These are phyloP conservation scores for Pisolithus albus DNA, from an alignment of 768 basidiomycete genomes.

Conservation along the genomic window DNA sequence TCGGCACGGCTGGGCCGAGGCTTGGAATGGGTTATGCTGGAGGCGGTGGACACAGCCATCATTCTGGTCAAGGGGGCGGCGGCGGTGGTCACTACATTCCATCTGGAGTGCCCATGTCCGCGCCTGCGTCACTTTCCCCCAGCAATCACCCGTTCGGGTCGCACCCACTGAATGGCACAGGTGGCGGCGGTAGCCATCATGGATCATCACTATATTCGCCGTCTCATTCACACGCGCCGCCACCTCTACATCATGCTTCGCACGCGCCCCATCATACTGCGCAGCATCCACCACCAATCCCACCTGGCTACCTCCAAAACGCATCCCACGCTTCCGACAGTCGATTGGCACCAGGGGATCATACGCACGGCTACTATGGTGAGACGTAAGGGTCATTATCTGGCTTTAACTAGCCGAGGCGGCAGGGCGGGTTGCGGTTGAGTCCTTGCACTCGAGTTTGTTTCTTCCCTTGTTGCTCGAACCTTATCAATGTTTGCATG, in stretches of 20 bases:
- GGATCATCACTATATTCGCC: slow-evolving; percentile 20
- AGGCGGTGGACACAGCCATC: slow-evolving; percentile 31
- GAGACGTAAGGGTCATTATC: slow-evolving; percentile 15
- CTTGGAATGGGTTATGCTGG: slow-evolving; percentile 34
- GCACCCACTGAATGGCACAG: slow-evolving; percentile 17
- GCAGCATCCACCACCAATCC: slow-evolving; percentile 20
- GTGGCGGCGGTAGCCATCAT: slow-evolving; percentile 8
- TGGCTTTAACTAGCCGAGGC: not conserved
- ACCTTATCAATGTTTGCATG: no score
- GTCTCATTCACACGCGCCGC: slow-evolving; percentile 12
- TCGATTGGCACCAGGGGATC: slow-evolving; percentile 20
- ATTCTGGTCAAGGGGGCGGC: slow-evolving; percentile 31
- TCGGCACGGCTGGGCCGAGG: slow-evolving; percentile 24
- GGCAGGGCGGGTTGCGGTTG: not conserved
- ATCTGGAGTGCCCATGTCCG: slow-evolving; percentile 43
- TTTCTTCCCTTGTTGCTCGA: no score
- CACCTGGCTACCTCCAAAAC: slow-evolving; percentile 24
- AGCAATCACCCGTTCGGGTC: slow-evolving; percentile 24
- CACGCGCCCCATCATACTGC: not conserved
- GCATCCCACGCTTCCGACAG: slow-evolving; percentile 26
- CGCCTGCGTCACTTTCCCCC: slow-evolving; percentile 42
- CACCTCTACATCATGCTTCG: not conserved
- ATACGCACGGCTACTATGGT: slow-evolving; percentile 25
- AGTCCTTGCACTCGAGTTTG: not conserved
- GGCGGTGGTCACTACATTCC: slow-evolving; percentile 26